Percentiles rank a stretch among this genome's conserved stretches.
Evolutionary conservation across 225 moss, liverwort and hornwort genomes (phyloP).

Genomic region (Pleurozium schreberi): DNA sequence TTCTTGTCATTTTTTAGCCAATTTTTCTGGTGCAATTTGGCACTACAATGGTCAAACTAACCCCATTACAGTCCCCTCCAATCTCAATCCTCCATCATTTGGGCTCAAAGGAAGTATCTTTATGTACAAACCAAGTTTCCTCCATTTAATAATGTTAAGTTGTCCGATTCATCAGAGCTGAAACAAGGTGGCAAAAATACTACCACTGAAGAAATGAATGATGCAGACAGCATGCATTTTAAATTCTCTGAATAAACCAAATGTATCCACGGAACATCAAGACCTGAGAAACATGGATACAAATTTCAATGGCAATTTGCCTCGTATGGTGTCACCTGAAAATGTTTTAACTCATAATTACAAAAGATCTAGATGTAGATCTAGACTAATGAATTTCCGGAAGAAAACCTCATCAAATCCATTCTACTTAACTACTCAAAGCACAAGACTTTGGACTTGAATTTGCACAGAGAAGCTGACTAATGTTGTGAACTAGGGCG

Average conservation of each 20-base stretch:
- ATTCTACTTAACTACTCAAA: not conserved
- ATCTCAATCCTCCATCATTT: not conserved
- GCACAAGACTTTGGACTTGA: conserved; percentile 11
- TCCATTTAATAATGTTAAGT: not conserved
- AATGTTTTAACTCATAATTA: conserved; percentile 29
- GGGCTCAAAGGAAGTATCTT: not conserved
- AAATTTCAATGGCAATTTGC: conserved; percentile 44
- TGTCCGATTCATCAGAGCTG: not conserved
- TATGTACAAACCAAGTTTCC: not conserved
- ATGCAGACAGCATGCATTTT: not conserved
- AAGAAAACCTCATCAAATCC: conserved; percentile 13
- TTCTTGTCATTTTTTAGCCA: too few relatives aligned
- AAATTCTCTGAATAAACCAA: not conserved
- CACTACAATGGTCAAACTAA: not conserved
- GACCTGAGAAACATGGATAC: conserved; percentile 6
- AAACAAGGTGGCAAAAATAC: not conserved
- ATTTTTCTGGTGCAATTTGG: too few relatives aligned
- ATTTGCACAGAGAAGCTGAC: conserved; percentile 7
- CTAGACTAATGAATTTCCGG: conserved; percentile 8
- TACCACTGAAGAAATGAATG: not conserved
- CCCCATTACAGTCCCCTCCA: not conserved
- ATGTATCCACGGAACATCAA: not conserved
- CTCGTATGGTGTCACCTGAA: conserved; percentile 27
- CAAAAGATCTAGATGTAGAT: conserved; percentile 17
- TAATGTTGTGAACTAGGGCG: not conserved